phyloP scores from a whole-genome alignment of 2,329 filamentous ascomycete genomes.

The Diplodia sapinea region DNA sequence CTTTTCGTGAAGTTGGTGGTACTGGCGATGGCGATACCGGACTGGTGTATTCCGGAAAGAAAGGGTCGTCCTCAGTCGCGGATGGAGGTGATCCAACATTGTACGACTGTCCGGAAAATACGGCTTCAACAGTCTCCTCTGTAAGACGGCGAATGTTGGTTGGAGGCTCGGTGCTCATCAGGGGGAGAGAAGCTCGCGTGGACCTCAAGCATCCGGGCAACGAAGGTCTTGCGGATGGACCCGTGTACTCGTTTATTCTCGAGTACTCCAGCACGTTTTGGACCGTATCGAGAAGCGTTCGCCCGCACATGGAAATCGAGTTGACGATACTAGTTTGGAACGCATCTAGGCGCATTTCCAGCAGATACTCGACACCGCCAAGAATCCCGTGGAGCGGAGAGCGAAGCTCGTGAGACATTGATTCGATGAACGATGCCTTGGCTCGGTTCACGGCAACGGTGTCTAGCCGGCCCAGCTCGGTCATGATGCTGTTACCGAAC shows the following conservation, averaged over 20 bases:
- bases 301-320: constrained; percentile 48
- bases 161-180: not conserved
- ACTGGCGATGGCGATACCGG: not conserved
- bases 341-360: constrained; percentile 30
- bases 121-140: constrained; percentile 47
- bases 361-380: constrained; percentile 28
- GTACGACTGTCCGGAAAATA: constrained; percentile 31
- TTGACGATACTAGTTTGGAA: constrained; percentile 1
- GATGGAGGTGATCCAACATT: not conserved
- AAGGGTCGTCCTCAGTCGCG: not conserved
- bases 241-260: constrained; percentile 44
- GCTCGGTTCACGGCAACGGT: not conserved
- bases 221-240: not conserved
- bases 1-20: not conserved
- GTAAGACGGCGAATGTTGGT: constrained; percentile 45
- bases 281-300: constrained; percentile 51
- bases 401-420: constrained; percentile 47
- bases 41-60: not conserved
- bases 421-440: constrained; percentile 45
- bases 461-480: constrained; percentile 4
- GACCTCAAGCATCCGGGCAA: not conserved
- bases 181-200: not conserved
- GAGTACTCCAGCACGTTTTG: constrained; percentile 41
- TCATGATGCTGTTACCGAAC: constrained; percentile 47
- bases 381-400: constrained; percentile 17